phyloP scores from a whole-genome alignment of 768 basidiomycete species.

The Tylopilus balloui region DNA sequence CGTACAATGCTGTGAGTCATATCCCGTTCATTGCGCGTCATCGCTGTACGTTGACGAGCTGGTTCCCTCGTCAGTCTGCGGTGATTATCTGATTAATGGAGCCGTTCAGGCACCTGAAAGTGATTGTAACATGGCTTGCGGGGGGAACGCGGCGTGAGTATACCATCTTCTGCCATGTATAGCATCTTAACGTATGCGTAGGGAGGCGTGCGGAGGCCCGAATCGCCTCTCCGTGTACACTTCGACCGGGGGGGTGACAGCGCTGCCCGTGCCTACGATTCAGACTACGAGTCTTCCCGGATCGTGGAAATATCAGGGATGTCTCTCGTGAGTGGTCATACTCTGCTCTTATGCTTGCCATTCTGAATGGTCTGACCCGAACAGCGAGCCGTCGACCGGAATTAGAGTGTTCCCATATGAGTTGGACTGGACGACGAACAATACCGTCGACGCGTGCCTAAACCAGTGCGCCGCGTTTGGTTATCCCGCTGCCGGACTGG shows the following conservation, averaged over 20 bases:
- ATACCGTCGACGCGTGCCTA: conserved; percentile 61
- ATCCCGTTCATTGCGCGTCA: not conserved
- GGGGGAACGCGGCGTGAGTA: conserved; percentile 59
- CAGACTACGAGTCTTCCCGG: conserved; percentile 58
- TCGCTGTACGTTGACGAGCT: conserved; percentile 2
- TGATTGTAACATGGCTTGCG: conserved; percentile 71
- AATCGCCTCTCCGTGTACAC: conserved; percentile 71
- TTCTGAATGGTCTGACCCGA: not conserved
- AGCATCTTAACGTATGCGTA: not conserved
- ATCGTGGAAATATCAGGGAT: conserved; percentile 62
- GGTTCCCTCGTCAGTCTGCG: conserved; percentile 52
- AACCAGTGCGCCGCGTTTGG: conserved; percentile 67
- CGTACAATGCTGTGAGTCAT: conserved; percentile 44
- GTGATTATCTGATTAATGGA: conserved; percentile 57
- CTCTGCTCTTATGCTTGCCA: not conserved
- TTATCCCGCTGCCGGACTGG: conserved; percentile 66
- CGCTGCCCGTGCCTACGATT: conserved; percentile 53
- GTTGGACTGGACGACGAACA: conserved; percentile 55
- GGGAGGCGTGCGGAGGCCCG: conserved; percentile 69
- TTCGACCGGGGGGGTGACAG: conserved; percentile 44
- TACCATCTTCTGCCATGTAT: not conserved
- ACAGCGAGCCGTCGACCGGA: conserved; percentile 44
- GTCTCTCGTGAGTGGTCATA: conserved; percentile 47
- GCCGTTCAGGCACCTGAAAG: conserved; percentile 46
- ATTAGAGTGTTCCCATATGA: conserved; percentile 57